phyloP scores from a whole-genome alignment of 2,329 filamentous ascomycete genomes.

The Penicillium brasilianum region DNA sequence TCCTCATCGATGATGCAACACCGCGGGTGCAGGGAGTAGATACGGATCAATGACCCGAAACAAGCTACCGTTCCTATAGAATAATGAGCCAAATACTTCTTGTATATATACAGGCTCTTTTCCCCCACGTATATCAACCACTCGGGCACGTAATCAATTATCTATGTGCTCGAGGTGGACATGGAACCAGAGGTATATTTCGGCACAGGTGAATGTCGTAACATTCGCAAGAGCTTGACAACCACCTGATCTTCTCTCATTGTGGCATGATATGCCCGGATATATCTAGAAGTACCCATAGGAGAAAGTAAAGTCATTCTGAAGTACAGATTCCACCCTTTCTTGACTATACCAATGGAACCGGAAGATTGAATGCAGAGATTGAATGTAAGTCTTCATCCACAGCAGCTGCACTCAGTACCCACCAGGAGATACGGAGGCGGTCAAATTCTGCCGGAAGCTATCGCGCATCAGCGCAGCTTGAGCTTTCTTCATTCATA shows the following conservation, averaged over 20 bases:
- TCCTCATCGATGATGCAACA: constrained; percentile 12
- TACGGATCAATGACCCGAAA: constrained; percentile 2
- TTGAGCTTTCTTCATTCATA: constrained; percentile 8
- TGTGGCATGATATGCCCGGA: not conserved
- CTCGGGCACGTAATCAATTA: no score
- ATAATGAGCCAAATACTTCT: no score
- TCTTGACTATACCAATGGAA: not conserved
- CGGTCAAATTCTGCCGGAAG: constrained; percentile 21
- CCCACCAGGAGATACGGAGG: not conserved
- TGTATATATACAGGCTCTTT: no score
- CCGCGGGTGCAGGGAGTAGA: not conserved
- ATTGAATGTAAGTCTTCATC: not conserved
- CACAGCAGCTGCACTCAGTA: not conserved
- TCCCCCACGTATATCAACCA: no score
- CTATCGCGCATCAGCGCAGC: constrained; percentile 17
- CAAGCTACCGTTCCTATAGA: not conserved
- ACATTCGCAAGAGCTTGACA: no score
- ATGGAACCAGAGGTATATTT: no score
- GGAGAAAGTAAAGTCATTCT: no score
- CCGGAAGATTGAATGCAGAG: not conserved
- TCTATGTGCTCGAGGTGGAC: no score
- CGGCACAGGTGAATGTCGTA: no score
- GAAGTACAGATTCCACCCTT: not conserved
- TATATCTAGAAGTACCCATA: no score
- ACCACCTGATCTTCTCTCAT: not conserved